Evolutionary conservation across 2,329 filamentous ascomycete genomes (phyloP), one percentile per base, ranked within the genome.

Genomic region (Xylaria sp.): DNA sequence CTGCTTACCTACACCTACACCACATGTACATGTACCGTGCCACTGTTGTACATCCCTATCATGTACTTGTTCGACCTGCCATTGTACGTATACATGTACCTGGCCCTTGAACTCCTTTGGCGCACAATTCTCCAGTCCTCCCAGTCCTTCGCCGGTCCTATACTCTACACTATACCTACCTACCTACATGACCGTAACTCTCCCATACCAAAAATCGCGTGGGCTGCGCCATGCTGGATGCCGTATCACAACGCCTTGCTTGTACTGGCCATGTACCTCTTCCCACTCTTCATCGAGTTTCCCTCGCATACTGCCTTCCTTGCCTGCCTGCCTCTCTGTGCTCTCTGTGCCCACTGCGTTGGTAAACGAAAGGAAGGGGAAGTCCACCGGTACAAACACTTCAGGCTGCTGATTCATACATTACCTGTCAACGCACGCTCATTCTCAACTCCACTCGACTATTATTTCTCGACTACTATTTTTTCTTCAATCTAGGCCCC

Each of bases 231-330:
- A 68, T 70, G 68, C 61, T 65, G 41, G 57, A 69, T 56, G 56
- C 45, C 53, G 73, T 74, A 72, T 65, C 72, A 74, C 73, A 74
- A 72, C 65, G 65, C 46, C 68, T 68, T 75, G 74, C 68, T 68
- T 75, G 74, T 74, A 72, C 71, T 68, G 68, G 68, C 70, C 70
- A 73, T 70, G 73, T 75, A 75, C 70, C 60, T 62, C 63, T 43
- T 43, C n/a, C 18, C 60, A 70, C 59, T 30, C 48, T 60, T 30
- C 48, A 32, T 39, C 36, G 48, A 67, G 60, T 57, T 46, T 9
- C 48, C 43, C 57, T 67, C 30, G 41, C 43, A 53, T 30, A 58
- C 55, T 67, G 56, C 45, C 52, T 59, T 57, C 58, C 56, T 61
- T 56, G 39, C 50, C 59, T 58, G 50, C 46, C 46, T n/a, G n/a